Base-by-base conservation (phyloP, 495 filamentous ascomycete species). In the Cryomyces minteri region DNA sequence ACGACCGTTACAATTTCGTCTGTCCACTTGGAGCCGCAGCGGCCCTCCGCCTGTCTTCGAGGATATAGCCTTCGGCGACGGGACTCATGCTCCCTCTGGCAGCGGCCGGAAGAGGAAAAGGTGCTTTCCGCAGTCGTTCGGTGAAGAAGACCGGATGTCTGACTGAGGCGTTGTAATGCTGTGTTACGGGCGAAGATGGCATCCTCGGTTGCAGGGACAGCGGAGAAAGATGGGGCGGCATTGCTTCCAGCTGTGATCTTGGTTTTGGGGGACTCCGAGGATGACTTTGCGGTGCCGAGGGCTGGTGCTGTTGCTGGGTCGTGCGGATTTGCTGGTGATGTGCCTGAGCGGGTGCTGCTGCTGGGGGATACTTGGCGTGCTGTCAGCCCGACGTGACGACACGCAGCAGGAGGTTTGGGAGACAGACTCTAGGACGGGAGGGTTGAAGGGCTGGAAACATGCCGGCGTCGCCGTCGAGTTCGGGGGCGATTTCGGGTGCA, bases 111-210 rank as follows among this genome's bases (percentile, higher is more conserved):
- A 58, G 14, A 2, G 60, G 58, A 45, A 64, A 64, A 2, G 62
- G 62, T 8, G 62, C 48, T 46, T 59, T 61, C 6, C 56, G 52
- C 41, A 60, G 50, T 14, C 48, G 34, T 5, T 54, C 47, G 0
- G 57, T 56, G 55, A 65, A 65, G 51, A 65, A 65, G 40, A 65
- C 62, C 0, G 62, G 62, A 50, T 65, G 62, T 28, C 53, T 46
- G 7, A 52, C 48, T 34, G 62, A 58, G 39, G 58, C 51, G 41
- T 65, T 54, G 48, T 62, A 64, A 14, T 44, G 10, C 28, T 25
- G 18, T 25, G 18, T 25, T 25, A 25, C 18, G 18, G 18, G 18
- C 18, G 18, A 25, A 25, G 18, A 25, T 25, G 18, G 18, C 18
- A 5, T 34, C 25, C 9, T 18, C 31, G 39, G 36, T 14, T 41